These are phyloP conservation scores for Calamus simplicifolius DNA, from an alignment of 176 grass and related monocot genomes.

Conservation along the genomic window DNA sequence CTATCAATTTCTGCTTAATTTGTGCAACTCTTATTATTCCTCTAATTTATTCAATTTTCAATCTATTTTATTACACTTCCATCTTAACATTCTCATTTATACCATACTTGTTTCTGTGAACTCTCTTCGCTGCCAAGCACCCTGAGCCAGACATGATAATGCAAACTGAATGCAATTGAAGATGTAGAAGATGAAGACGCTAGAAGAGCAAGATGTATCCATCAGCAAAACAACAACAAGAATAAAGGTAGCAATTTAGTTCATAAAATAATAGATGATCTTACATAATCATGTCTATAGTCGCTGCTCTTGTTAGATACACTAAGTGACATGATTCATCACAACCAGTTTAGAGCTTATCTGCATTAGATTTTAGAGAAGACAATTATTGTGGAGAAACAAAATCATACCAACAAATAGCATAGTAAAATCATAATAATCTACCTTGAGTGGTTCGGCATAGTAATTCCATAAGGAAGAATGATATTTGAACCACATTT, in stretches of 20 bases:
- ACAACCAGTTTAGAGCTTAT: slow-evolving; percentile 15
- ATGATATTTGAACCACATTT: slow-evolving; percentile 92
- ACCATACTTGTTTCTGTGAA: too few species aligned
- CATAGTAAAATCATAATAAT: slow-evolving; percentile 4
- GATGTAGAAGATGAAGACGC: too few species aligned
- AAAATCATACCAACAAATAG: too few species aligned
- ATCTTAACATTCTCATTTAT: too few species aligned
- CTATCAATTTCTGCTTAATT: too few species aligned
- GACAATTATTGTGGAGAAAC: slow-evolving; percentile 10
- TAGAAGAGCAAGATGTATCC: too few species aligned
- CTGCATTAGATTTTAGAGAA: slow-evolving; percentile 21
- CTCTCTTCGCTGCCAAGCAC: too few species aligned
- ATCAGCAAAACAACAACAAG: neutral
- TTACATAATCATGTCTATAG: slow-evolving; percentile 70
- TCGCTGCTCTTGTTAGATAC: slow-evolving; percentile 52
- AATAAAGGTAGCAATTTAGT: neutral
- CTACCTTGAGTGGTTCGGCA: slow-evolving; percentile 59
- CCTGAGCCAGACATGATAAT: too few species aligned
- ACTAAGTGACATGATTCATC: slow-evolving; percentile 54
- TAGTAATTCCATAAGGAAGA: slow-evolving; percentile 62
- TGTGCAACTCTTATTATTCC: too few species aligned
- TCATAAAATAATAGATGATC: slow-evolving; percentile 5
- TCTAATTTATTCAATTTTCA: too few species aligned
- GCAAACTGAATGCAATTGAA: too few species aligned
- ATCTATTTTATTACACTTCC: too few species aligned